Base-by-base conservation (phyloP, 2,329 filamentous ascomycete genomes). In the Talaromyces sp. region DNA sequence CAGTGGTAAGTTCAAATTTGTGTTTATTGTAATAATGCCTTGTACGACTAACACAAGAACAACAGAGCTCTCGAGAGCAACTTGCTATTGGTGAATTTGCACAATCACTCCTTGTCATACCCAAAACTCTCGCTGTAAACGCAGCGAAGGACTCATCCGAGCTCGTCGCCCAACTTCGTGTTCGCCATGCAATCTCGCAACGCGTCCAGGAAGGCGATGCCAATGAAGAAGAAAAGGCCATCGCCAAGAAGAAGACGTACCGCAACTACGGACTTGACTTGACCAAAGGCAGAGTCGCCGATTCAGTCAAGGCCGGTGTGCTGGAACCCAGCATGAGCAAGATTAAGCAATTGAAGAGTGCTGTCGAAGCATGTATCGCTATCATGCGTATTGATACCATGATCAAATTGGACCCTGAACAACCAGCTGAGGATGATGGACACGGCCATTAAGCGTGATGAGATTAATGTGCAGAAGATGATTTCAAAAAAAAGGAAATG, bases 351-450 rank as follows among this genome's bases (percentile, higher is more conserved):
- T 82, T 99, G 73, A 99, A 99, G 88, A 96, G 90, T 78, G 95
- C 95, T 29, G 95, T 99, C 55, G 95, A 99, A 81, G 95, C 95
- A 59, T 98, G 95, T 78, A 96, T 99, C 77, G 90, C 92, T 73
- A 98, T 99, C 75, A 98, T 99, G 95, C 86, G 95, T 71, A 99
- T 99, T 74, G 95, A 99, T 81, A 98, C 95, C 66, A 83, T 99
- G 78, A 98, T 99, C 80, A 96, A 96, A 82, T 81, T 99, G 77
- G 95, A 99, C 82, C 93, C 93, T 19, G 92, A 97, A 81, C 85
- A 88, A 81, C 83, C 84, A 72, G 82, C 80, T 46, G 84, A 87
- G 71, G 84, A 96, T 78, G 90, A 95, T 71, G 92, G 91, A 60
- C 91, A 96, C 78, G 91, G 89, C 58, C 91, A 96, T 80, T 95